phyloP scores from a whole-genome alignment of 176 grass and related monocot genomes.

The Musa itinerans region DNA sequence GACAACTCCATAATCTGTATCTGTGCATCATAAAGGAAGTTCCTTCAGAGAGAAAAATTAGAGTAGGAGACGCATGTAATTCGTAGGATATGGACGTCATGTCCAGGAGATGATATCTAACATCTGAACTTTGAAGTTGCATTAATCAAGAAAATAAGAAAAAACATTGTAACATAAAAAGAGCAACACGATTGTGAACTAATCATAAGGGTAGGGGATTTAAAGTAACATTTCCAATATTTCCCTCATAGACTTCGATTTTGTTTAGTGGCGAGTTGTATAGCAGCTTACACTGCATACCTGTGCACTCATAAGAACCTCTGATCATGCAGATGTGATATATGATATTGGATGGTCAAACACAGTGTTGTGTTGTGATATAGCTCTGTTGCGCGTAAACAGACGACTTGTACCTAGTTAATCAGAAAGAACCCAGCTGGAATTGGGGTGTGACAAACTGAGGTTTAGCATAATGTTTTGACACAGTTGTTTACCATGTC shows the following conservation, averaged over 20 bases:
- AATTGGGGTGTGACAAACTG: neutral
- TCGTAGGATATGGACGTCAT: neutral
- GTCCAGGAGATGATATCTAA: neutral
- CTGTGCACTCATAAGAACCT: too few relatives aligned
- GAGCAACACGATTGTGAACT: too few relatives aligned
- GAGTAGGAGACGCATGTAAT: neutral
- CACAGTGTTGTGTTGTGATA: neutral
- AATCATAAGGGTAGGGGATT: too few relatives aligned
- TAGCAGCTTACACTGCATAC: too few relatives aligned
- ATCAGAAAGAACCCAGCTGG: neutral
- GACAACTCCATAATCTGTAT: constrained; percentile 75
- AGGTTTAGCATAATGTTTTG: neutral
- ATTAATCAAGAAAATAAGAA: too few relatives aligned
- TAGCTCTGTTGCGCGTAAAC: neutral
- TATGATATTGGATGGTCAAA: neutral
- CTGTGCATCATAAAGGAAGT: constrained; percentile 25
- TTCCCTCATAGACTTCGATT: too few relatives aligned
- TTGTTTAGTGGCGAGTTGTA: too few relatives aligned
- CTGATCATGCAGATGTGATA: too few relatives aligned
- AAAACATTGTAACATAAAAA: too few relatives aligned
- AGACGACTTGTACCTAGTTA: neutral
- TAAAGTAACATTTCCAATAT: too few relatives aligned
- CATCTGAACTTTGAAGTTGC: too few relatives aligned
- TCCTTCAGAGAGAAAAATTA: neutral
- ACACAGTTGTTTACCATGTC: neutral